phyloP scores from a whole-genome alignment of 2,329 filamentous ascomycete genomes.

The Colletotrichum sansevieriae region DNA sequence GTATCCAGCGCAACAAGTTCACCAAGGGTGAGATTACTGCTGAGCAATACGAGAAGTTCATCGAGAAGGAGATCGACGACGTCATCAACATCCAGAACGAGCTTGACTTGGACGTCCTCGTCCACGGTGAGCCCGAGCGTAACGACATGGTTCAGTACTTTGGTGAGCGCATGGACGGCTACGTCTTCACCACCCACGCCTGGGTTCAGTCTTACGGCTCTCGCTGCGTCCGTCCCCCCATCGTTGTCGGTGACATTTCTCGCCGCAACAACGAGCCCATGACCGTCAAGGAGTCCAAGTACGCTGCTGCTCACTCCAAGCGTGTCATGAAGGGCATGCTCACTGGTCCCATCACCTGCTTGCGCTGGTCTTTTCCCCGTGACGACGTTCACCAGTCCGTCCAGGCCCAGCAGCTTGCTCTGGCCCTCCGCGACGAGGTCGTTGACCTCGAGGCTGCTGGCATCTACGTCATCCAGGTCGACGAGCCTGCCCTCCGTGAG shows the following conservation, averaged over 20 bases:
- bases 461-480: slow-evolving; percentile 98
- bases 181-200: slow-evolving; percentile 98
- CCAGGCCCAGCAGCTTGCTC: slow-evolving; percentile 97
- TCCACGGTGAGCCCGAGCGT: slow-evolving; percentile 99
- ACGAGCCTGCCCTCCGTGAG: slow-evolving; percentile 98
- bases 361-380: slow-evolving; percentile 99
- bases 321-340: slow-evolving; percentile 99
- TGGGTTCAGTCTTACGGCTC: slow-evolving; percentile 99
- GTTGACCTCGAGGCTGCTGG: slow-evolving; percentile 97
- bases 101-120: slow-evolving; percentile 95
- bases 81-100: slow-evolving; percentile 98
- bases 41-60: slow-evolving; percentile 97
- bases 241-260: slow-evolving; percentile 98
- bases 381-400: slow-evolving; percentile 99
- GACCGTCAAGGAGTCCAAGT: slow-evolving; percentile 99
- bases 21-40: slow-evolving; percentile 97
- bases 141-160: slow-evolving; percentile 99
- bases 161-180: slow-evolving; percentile 95
- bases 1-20: slow-evolving; percentile 96
- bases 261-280: slow-evolving; percentile 84
- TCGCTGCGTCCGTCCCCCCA: slow-evolving; percentile 96
- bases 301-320: slow-evolving; percentile 93
- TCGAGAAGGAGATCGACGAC: slow-evolving; percentile 97
- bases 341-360: slow-evolving; percentile 97
- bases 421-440: slow-evolving; percentile 98